Conservation (phyloP, 2,329 filamentous ascomycete species). For the Didymella glomerata region DNA sequence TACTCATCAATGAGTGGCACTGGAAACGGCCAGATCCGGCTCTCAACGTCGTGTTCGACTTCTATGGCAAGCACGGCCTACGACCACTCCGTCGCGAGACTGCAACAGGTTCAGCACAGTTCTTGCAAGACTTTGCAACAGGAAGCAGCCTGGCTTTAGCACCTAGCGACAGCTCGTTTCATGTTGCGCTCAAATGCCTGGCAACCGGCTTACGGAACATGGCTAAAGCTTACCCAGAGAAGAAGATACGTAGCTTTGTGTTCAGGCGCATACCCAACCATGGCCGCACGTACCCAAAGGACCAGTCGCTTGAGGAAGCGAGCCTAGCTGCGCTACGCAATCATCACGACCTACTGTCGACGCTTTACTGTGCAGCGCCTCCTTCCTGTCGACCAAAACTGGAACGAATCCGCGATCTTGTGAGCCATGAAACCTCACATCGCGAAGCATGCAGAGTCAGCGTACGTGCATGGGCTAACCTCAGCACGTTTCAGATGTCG, state of each 20-base stretch:
- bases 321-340: conserved; percentile 67
- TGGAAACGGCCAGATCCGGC: conserved; percentile 65
- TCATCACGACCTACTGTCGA: conserved; percentile 68
- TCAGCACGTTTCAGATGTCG: conserved; percentile 65
- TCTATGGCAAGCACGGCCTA: conserved; percentile 65
- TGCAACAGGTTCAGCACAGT: conserved; percentile 60
- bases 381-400: conserved; percentile 62
- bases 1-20: conserved; percentile 63
- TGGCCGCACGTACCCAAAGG: conserved; percentile 67
- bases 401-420: conserved; percentile 61
- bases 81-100: conserved; percentile 62
- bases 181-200: conserved; percentile 67
- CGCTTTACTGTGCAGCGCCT: conserved; percentile 66
- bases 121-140: conserved; percentile 61
- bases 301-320: conserved; percentile 60
- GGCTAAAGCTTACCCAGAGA: conserved; percentile 57
- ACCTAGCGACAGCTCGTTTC: conserved; percentile 63
- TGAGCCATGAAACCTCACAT: conserved; percentile 66
- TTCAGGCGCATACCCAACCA: conserved; percentile 69
- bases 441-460: conserved; percentile 67
- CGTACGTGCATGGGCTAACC: conserved; percentile 65
- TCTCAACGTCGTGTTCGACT: conserved; percentile 65
- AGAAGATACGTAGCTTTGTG: conserved; percentile 64
- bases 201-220: conserved; percentile 60
- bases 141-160: conserved; percentile 56